Base-by-base conservation (phyloP, 1,284 basidiomycete species). In the Ustilago loliicola region DNA sequence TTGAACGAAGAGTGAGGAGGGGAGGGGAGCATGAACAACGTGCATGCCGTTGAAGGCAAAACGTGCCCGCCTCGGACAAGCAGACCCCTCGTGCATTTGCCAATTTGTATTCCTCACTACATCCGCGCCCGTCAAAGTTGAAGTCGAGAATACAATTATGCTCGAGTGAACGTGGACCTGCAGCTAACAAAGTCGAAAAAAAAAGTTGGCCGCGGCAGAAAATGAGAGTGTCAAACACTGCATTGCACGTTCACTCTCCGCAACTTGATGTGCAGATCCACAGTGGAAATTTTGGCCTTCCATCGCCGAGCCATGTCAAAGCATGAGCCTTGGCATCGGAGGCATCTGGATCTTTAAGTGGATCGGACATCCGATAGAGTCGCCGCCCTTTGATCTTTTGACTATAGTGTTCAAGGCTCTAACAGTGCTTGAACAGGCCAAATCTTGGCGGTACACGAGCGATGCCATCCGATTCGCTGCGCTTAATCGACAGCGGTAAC, bases 1-100 rank as follows among this genome's bases (percentile, higher is more conserved):
- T 1, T 53, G 59, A 6, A 13, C 19, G 25, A 40, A 45, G 36
- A 21, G 13, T 51, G 30, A 15, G n/a, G 21, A 36, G 48, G 34
- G 36, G n/a, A 57, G 48, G 34, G 36, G n/a, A 57, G 40, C 47
- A 53, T 30, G 42, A 61, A 45, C 59, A 61, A 62, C 66, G 59
- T 68, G 66, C 59, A 67, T 67, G 52, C 53, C 23, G 48, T 67
- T 56, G 42, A 42, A 27, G 34, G 2, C 32, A 57, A 56, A 68
- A 68, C 66, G 66, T 68, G 66, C 60, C 48, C 60, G 66, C 48
- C 60, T 68, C 66, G 66, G 60, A 6, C 47, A 63, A 47, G 50
- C 30, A 47, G 51, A 52, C 23, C 66, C 66, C 10, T 69, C 56
- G 56, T 64, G 67, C 67, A 70, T 61, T 57, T 63, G 54, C 54